Conservation (phyloP, 2,329 filamentous ascomycete genomes). For the Ascochyta pisi region DNA sequence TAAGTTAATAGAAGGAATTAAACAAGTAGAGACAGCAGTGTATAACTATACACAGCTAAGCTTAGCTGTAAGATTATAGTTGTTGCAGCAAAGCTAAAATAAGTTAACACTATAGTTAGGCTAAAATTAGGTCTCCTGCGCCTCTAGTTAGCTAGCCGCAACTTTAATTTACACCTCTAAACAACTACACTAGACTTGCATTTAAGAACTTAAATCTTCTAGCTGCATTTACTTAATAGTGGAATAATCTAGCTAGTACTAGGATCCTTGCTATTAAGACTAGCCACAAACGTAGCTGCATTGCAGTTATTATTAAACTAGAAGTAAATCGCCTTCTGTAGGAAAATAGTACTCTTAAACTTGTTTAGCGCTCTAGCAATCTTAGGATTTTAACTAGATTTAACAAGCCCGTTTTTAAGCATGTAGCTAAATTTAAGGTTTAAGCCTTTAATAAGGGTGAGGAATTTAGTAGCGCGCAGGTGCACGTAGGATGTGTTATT, state of each 20-base stretch:
- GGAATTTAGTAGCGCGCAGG: conserved; percentile 57
- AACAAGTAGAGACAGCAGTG: neutral
- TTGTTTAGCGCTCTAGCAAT: conserved; percentile 50
- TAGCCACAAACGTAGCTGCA: conserved; percentile 53
- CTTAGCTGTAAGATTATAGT: conserved; percentile 14
- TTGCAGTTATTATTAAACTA: conserved; percentile 58
- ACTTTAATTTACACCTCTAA: neutral
- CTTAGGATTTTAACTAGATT: conserved; percentile 43
- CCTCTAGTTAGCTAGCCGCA: conserved; percentile 15
- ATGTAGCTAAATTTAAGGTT: conserved; percentile 55
- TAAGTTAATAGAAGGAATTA: neutral
- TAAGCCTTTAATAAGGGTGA: conserved; percentile 53
- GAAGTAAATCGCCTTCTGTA: conserved; percentile 56
- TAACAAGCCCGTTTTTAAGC: conserved; percentile 55
- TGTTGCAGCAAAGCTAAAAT: conserved; percentile 17
- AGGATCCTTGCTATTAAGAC: conserved; percentile 55
- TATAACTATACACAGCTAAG: conserved; percentile 7
- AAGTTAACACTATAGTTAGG: conserved; percentile 13
- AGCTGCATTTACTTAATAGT: too few relatives aligned
- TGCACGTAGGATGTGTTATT: conserved; percentile 59
- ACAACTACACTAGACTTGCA: too few relatives aligned
- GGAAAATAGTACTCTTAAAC: conserved; percentile 57
- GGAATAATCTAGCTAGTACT: conserved; percentile 46
- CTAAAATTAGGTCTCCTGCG: conserved; percentile 20
- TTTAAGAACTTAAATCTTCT: too few relatives aligned